Evolutionary conservation across 2,329 filamentous ascomycete species (phyloP), one percentile per base, ranked within the genome.

Genomic region (Periglandula ipomoeae): DNA sequence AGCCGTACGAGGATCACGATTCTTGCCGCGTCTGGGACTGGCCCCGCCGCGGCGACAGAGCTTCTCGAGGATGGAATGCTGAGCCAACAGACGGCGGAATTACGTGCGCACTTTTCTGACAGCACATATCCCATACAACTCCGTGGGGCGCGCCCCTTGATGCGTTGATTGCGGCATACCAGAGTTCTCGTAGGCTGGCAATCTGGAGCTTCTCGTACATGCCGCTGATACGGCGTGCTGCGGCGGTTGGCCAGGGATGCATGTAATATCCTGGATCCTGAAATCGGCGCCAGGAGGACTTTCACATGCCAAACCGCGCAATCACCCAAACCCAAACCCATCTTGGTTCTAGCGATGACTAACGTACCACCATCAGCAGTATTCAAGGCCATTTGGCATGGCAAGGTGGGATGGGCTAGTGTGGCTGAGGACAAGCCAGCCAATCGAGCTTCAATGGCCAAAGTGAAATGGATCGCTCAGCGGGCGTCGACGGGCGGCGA

Each of bases 231-330:
- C 15, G 30, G 39, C 30, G 48, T 53, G 50, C 47, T 17, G 44
- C 47, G 49, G 52, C 46, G 50, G 50, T 50, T 54, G 52, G 52
- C 34, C 35, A 38, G 30, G 50, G 50, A 46, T 45, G 49, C 19
- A 48, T 41, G 40, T 35, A 37, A n/a, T n/a, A n/a, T n/a, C n/a
- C n/a, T n/a, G n/a, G n/a, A n/a, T n/a, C n/a, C n/a, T n/a, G n/a
- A n/a, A n/a, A n/a, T n/a, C n/a, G n/a, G n/a, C n/a, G n/a, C n/a
- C n/a, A n/a, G 20, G 35, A 42, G 24, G 22, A 26, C 11, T 35
- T 34, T 47, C 45, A 47, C 45, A 47, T 47, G 45, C 37, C 45
- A 42, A 47, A 24, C 26, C 20, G n/a, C 19, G 35, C 26, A 41
- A n/a, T n/a, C n/a, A n/a, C n/a, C n/a, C n/a, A n/a, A n/a, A n/a